Conservation (phyloP, 805 yeast genomes). For the Debaryomyces tyrocola region DNA sequence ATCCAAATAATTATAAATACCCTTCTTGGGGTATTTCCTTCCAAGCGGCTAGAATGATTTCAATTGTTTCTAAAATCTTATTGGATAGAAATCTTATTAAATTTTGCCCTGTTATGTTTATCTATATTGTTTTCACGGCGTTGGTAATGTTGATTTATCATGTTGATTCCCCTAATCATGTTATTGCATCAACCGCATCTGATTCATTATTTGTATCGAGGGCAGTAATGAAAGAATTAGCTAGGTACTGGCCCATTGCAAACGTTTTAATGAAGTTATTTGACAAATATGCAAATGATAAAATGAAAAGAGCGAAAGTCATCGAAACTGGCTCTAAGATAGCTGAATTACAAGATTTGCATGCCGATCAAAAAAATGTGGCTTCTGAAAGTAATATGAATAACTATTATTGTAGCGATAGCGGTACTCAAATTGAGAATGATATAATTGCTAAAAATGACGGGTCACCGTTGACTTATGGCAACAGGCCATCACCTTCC, state of each 20-base stretch:
- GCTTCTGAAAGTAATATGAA: conserved; percentile 19
- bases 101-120: conserved; percentile 58
- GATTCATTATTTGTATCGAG: conserved; percentile 40
- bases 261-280: conserved; percentile 35
- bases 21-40: conserved; percentile 83
- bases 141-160: conserved; percentile 73
- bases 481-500: not conserved
- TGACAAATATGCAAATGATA: conserved; percentile 44
- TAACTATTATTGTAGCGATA: conserved; percentile 14
- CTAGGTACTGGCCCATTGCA: conserved; percentile 40
- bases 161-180: conserved; percentile 44
- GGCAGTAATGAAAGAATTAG: conserved; percentile 38
- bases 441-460: not conserved
- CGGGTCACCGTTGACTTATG: not conserved
- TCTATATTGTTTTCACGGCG: conserved; percentile 62
- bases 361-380: conserved; percentile 23
- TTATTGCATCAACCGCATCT: conserved; percentile 42
- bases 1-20: conserved; percentile 47
- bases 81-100: conserved; percentile 48
- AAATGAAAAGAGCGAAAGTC: conserved; percentile 39
- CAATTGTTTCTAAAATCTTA: conserved; percentile 59
- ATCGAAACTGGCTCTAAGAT: conserved; percentile 38
- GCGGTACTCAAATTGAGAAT: not conserved
- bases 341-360: conserved; percentile 38
- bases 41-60: conserved; percentile 77